Base-by-base conservation (phyloP, 305 asterid species). In the Petunia hybrid region DNA sequence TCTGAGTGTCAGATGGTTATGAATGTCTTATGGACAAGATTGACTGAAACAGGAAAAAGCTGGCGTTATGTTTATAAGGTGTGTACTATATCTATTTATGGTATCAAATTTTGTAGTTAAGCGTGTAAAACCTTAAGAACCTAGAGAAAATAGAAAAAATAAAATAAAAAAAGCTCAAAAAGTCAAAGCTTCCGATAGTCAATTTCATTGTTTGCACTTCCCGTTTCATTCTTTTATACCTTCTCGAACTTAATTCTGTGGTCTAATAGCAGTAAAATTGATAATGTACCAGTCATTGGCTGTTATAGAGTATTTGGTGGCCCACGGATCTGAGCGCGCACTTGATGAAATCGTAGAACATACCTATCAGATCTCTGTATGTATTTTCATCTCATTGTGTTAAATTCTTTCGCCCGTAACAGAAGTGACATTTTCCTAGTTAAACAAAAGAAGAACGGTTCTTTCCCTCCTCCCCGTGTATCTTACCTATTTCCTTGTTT, bases 41-140 rank as follows among this genome's bases (percentile, higher is more conserved):
- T 97, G 89, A 85, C 86, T 6, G 99, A 97, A 90, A 90, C 95
- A 2, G 99, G 92, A 69, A 93, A 90, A 86, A 87, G 89, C 86
- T 97, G 99, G 99, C 99, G 99, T 80, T 82, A 77, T 41, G 98
- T 93, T 80, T 97, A 94, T 85, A 97, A 97, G 99, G 99, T 97
- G 86, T 74, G 67, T 13, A 60, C 65, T 35, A 3, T 57, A 64
- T 84, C 83, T 82, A 46, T 31, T 67, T 63, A 10, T 53, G 68
- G 69, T 71, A 62, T 74, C 82, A 64, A 38, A 7, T 51, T 36
- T 9, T 74, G 56, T n/a, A n/a, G 51, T 41, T 5, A 2, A 73
- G 36, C 36, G 78, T 35, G 1, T 73, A 38, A 41, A 73, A 51
- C 3, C 39, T 13, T 3, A 73, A 73, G 78, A 51, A 35, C 35